Conservation (phyloP, 139 green algal species). For the Trebouxia sp. region DNA sequence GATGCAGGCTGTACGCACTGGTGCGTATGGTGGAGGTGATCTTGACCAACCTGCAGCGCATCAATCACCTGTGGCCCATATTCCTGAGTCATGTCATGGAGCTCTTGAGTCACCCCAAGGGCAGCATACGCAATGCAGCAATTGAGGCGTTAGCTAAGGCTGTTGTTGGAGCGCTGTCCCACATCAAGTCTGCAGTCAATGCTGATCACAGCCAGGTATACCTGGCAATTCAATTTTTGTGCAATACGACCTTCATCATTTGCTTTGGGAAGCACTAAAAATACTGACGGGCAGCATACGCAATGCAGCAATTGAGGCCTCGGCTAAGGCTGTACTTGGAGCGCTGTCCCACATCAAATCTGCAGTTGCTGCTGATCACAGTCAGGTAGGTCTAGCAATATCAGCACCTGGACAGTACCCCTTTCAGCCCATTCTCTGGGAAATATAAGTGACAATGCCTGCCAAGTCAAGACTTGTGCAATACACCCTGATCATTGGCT, state of each 20-base stretch:
- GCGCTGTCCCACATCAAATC: neutral
- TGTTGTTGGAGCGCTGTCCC: constrained; percentile 48
- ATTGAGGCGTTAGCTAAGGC: constrained; percentile 72
- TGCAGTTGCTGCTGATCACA: neutral
- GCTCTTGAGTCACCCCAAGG: constrained; percentile 48
- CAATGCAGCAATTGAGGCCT: constrained; percentile 62
- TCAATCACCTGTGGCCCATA: constrained; percentile 79
- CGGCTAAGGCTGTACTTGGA: constrained; percentile 65
- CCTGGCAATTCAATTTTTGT: neutral
- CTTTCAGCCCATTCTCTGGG: too few relatives aligned
- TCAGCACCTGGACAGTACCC: too few relatives aligned
- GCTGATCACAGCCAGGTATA: too few relatives aligned
- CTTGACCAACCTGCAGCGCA: constrained; percentile 62
- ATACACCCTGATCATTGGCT: too few relatives aligned
- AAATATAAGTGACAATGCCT: too few relatives aligned
- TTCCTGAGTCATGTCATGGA: constrained; percentile 81
- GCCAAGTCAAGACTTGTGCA: too few relatives aligned
- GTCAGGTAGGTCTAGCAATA: too few relatives aligned
- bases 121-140: constrained; percentile 52
- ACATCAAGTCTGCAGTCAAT: neutral
- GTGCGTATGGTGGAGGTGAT: constrained; percentile 77
- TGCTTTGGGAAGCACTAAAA: too few relatives aligned
- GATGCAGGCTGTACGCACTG: constrained; percentile 61
- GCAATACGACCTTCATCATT: too few relatives aligned
- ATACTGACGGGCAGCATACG: too few relatives aligned